Percentiles rank a stretch among this genome's conserved stretches.
Evolutionary conservation across 768 basidiomycete species (phyloP).

Genomic region (Lentinus brumalis): DNA sequence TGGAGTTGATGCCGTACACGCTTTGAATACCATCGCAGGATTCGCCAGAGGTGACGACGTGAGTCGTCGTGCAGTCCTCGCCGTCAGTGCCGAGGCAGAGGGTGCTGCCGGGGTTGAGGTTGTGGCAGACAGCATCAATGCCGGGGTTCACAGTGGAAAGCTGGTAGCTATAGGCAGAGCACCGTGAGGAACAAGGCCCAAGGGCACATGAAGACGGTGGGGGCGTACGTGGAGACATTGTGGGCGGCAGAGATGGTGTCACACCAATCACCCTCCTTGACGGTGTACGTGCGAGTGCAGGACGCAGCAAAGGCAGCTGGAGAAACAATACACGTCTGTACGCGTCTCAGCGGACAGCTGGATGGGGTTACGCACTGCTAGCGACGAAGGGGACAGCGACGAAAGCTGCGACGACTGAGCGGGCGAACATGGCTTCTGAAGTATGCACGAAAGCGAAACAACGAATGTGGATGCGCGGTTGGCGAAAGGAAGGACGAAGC

Average conservation of each 20-base stretch:
- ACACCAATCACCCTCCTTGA: constrained; percentile 61
- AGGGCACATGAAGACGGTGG: neutral
- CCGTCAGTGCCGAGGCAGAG: constrained; percentile 65
- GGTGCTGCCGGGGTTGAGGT: constrained; percentile 50
- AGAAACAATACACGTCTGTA: neutral
- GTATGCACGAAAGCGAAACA: constrained; percentile 25
- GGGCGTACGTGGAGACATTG: constrained; percentile 62
- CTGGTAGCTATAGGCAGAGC: constrained; percentile 56
- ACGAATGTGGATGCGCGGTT: constrained; percentile 25
- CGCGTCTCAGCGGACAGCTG: neutral
- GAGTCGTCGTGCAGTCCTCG: constrained; percentile 63
- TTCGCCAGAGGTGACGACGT: constrained; percentile 59
- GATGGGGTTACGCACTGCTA: constrained; percentile 37
- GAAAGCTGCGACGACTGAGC: constrained; percentile 41
- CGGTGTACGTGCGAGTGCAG: constrained; percentile 65
- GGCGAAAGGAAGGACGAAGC: constrained; percentile 19
- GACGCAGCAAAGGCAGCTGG: constrained; percentile 25
- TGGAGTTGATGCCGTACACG: constrained; percentile 46
- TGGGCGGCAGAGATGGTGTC: constrained; percentile 64
- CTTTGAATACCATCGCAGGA: constrained; percentile 54
- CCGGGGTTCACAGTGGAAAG: constrained; percentile 62
- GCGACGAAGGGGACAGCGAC: constrained; percentile 49
- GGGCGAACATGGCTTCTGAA: constrained; percentile 39
- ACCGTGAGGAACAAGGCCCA: neutral
- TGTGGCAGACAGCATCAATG: constrained; percentile 57